Conservation (phyloP, 495 filamentous ascomycete genomes). For the Penicillium angulare region DNA sequence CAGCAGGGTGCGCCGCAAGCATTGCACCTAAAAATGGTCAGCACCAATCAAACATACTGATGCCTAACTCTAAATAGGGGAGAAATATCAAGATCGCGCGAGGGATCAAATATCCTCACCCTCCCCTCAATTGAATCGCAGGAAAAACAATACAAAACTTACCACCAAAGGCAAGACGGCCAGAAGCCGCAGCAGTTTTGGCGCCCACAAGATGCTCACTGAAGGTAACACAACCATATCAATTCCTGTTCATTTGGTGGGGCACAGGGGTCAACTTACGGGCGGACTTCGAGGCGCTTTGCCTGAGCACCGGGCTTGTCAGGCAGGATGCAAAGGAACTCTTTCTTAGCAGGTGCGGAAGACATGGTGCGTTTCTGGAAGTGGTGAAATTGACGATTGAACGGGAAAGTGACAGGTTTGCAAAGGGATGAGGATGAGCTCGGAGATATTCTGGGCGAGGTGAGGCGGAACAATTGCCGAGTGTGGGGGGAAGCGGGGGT, state of each 20-base stretch:
- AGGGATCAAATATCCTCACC: neutral
- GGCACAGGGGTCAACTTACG: constrained; percentile 47
- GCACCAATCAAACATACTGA: neutral
- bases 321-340: constrained; percentile 85
- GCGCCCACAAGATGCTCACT: constrained; percentile 36
- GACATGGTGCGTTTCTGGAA: constrained; percentile 28
- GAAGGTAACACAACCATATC: no score
- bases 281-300: constrained; percentile 69
- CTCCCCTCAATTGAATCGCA: no score
- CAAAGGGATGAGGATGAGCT: neutral
- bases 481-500: constrained; percentile 25
- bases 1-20: constrained; percentile 63
- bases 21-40: constrained; percentile 55
- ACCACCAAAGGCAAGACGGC: constrained; percentile 38
- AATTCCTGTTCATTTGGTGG: neutral
- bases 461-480: constrained; percentile 15
- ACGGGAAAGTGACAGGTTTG: constrained; percentile 6
- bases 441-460: constrained; percentile 3
- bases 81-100: no score
- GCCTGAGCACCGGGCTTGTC: constrained; percentile 66
- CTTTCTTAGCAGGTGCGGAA: constrained; percentile 52
- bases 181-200: constrained; percentile 34
- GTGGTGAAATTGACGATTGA: neutral
- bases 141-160: constrained; percentile 13
- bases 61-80: no score